These are phyloP conservation scores for Saccharomycopsis javanensis DNA, from an alignment of 805 yeast species.

Conservation along the genomic window DNA sequence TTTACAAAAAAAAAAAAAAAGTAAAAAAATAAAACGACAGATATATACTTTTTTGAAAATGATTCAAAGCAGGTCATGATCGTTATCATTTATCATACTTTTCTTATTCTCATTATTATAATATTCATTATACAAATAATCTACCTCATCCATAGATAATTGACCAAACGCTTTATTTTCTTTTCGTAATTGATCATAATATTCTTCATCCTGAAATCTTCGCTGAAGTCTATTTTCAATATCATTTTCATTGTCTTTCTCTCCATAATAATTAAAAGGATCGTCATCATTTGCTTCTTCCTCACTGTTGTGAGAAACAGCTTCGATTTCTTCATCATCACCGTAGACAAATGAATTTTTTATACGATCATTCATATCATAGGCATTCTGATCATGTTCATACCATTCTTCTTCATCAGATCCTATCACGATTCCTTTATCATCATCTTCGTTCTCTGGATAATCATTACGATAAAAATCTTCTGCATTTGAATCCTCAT, in stretches of 20 bases:
- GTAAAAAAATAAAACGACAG: too few species aligned
- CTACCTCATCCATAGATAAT: constrained; percentile 13
- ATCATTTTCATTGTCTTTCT: background rate
- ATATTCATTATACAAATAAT: constrained; percentile 16
- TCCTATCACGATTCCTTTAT: constrained; percentile 28
- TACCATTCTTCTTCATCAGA: constrained; percentile 28
- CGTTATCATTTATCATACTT: constrained; percentile 3
- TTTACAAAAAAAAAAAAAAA: too few species aligned
- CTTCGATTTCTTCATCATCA: constrained; percentile 1
- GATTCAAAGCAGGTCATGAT: too few species aligned
- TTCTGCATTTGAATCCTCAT: constrained; percentile 86
- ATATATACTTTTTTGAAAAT: too few species aligned
- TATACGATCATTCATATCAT: background rate
- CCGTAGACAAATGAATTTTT: background rate
- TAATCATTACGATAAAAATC: constrained; percentile 87
- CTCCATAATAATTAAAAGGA: background rate
- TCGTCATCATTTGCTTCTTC: background rate
- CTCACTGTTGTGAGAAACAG: background rate
- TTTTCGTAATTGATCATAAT: constrained; percentile 4
- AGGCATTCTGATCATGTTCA: constrained; percentile 23
- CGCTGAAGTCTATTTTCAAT: background rate
- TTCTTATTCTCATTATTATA: constrained; percentile 10
- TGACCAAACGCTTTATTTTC: constrained; percentile 4
- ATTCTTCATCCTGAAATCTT: constrained; percentile 6
- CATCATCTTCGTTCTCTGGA: constrained; percentile 87